Evolutionary conservation across 2,329 filamentous ascomycete genomes (phyloP).

Genomic region (Colletotrichum sojae): DNA sequence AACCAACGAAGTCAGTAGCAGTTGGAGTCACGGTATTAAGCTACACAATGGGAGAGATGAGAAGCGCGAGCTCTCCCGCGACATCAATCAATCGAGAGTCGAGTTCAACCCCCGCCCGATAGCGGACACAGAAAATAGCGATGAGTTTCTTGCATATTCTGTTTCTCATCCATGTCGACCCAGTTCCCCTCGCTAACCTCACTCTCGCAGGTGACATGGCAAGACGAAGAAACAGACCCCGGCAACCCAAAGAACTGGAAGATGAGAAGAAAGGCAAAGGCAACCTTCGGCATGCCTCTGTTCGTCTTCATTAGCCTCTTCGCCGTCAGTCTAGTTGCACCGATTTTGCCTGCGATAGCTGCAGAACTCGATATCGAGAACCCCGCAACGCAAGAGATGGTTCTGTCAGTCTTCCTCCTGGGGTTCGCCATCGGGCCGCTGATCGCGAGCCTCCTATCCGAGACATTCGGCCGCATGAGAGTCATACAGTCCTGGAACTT

Average conservation of each 20-base stretch:
- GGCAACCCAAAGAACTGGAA: not conserved
- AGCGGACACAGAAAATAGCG: too few relatives aligned
- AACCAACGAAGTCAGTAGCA: too few relatives aligned
- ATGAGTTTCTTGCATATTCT: too few relatives aligned
- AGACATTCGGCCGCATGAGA: not conserved
- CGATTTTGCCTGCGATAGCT: not conserved
- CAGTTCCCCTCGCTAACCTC: too few relatives aligned
- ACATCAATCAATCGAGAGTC: too few relatives aligned
- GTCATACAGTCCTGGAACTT: not conserved
- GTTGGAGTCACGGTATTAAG: too few relatives aligned
- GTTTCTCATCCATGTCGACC: too few relatives aligned
- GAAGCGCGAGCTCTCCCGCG: too few relatives aligned
- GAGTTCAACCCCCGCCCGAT: too few relatives aligned
- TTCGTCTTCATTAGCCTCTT: not conserved
- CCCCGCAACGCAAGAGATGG: not conserved
- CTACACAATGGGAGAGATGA: too few relatives aligned
- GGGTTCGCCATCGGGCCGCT: not conserved
- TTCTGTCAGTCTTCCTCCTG: not conserved
- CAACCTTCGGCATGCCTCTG: not conserved
- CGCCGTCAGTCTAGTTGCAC: not conserved
- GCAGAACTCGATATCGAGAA: not conserved
- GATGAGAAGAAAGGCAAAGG: not conserved
- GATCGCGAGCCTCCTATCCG: not conserved
- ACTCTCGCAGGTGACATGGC: not conserved
- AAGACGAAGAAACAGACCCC: not conserved